These are phyloP conservation scores for Phialocephala sp. DNA, from an alignment of 2,329 filamentous ascomycete species.

Conservation along the genomic window DNA sequence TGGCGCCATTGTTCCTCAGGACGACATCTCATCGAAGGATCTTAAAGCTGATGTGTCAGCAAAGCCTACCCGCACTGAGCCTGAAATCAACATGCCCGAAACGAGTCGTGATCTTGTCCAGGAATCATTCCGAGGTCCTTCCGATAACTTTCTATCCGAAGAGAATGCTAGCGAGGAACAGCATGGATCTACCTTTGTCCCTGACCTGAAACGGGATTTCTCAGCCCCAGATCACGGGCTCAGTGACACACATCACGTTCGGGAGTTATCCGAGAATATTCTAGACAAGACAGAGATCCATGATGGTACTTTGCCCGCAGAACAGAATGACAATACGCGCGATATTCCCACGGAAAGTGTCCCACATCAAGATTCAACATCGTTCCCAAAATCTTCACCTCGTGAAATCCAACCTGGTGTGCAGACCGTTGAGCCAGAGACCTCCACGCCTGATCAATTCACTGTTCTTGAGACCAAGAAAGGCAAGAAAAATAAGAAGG, in stretches of 20 bases:
- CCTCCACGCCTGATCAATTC: background rate
- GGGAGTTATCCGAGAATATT: background rate
- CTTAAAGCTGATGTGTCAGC: background rate
- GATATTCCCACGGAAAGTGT: background rate
- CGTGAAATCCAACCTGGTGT: slow-evolving; percentile 3
- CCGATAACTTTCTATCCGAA: background rate
- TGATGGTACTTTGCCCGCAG: background rate
- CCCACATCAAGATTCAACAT: background rate
- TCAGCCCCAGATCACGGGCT: background rate
- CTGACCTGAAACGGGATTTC: background rate
- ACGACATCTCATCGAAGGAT: slow-evolving; percentile 2
- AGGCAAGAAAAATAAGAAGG: slow-evolving; percentile 35
- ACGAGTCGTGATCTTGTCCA: background rate
- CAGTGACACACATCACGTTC: background rate
- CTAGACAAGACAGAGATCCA: background rate
- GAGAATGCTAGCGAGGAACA: background rate
- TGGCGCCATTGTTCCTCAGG: background rate
- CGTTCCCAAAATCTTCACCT: background rate
- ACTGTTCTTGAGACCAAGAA: slow-evolving; percentile 23
- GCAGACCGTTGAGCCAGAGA: background rate
- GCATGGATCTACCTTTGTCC: background rate
- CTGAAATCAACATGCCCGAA: background rate
- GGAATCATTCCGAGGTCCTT: background rate
- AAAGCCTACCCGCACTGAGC: background rate
- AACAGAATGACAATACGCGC: background rate